phyloP scores from a whole-genome alignment of 768 basidiomycete species.

The Russula virescens region DNA sequence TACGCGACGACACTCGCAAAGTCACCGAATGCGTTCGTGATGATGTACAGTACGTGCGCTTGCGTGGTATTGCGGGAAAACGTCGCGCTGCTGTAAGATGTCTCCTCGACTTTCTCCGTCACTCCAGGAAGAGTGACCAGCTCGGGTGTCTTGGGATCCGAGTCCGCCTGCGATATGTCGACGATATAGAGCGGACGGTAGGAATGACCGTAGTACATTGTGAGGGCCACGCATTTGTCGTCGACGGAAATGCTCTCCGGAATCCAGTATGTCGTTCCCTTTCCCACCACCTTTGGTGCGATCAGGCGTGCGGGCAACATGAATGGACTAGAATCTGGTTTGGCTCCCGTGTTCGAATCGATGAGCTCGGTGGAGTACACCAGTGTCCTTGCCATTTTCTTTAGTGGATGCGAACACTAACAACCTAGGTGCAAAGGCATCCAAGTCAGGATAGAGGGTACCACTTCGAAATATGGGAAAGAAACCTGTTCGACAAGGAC shows the following conservation, averaged over 20 bases:
- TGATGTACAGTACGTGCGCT: no score
- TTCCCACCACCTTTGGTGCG: constrained; percentile 31
- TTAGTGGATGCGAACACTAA: constrained; percentile 39
- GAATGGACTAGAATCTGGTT: constrained; percentile 29
- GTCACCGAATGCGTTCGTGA: no score
- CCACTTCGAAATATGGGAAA: no score
- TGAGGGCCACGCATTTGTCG: constrained; percentile 35
- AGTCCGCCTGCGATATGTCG: constrained; percentile 32
- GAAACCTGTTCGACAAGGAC: constrained; percentile 23
- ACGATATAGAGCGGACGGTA: constrained; percentile 32
- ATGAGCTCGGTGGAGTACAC: constrained; percentile 33
- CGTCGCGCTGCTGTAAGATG: no score
- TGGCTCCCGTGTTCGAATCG: constrained; percentile 32
- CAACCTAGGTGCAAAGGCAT: constrained; percentile 26
- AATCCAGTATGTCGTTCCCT: constrained; percentile 30
- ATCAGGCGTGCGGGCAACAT: constrained; percentile 33
- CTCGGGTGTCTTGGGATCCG: constrained; percentile 29
- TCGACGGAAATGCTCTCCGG: constrained; percentile 35
- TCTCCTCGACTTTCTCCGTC: no score
- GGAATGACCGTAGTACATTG: constrained; percentile 28
- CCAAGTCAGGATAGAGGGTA: not conserved
- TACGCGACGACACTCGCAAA: no score
- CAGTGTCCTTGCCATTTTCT: constrained; percentile 37
- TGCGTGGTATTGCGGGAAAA: no score
- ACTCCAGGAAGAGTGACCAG: no score